Evolutionary conservation across 495 filamentous ascomycete genomes (phyloP).

Genomic region (Neurospora pannonica): DNA sequence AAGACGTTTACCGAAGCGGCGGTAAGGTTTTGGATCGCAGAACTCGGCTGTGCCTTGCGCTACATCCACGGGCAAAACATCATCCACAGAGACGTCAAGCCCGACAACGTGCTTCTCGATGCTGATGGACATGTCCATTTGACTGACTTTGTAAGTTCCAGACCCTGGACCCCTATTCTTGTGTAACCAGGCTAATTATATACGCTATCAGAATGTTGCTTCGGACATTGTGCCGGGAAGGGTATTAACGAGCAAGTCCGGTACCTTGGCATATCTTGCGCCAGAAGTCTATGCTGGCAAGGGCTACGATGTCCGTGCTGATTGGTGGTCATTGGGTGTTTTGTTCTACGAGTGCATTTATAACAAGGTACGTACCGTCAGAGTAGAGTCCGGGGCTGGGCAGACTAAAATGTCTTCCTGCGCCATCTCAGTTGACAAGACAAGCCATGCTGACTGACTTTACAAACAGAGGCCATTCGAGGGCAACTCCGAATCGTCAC

Average conservation of each 20-base stretch:
- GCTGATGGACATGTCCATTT: constrained; percentile 93
- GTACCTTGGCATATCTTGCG: constrained; percentile 89
- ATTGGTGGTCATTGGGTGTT: constrained; percentile 98
- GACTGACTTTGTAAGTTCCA: constrained; percentile 79
- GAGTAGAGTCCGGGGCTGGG: not conserved
- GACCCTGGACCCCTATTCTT: not conserved
- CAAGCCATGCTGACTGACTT: constrained; percentile 29
- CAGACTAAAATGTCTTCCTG: not conserved
- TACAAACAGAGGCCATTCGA: constrained; percentile 69
- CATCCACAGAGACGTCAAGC: constrained; percentile 94
- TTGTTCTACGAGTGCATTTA: constrained; percentile 99
- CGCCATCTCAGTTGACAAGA: constrained; percentile 6
- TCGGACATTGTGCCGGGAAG: constrained; percentile 83
- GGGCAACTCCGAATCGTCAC: constrained; percentile 68
- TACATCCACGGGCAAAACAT: constrained; percentile 91
- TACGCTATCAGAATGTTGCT: constrained; percentile 72
- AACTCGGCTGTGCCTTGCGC: constrained; percentile 82
- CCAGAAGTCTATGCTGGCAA: constrained; percentile 88
- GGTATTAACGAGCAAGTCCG: constrained; percentile 85
- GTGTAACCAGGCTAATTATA: constrained; percentile 12
- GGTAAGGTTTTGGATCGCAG: constrained; percentile 91
- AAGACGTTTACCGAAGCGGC: constrained; percentile 98
- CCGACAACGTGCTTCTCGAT: constrained; percentile 91
- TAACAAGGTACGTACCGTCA: constrained; percentile 63
- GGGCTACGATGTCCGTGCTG: constrained; percentile 79